A percentile compares a stretch with the other conserved stretches of the same genome.
phyloP scores from a whole-genome alignment of 2,329 filamentous ascomycete species.

The Sarocladiaceae sp. region DNA sequence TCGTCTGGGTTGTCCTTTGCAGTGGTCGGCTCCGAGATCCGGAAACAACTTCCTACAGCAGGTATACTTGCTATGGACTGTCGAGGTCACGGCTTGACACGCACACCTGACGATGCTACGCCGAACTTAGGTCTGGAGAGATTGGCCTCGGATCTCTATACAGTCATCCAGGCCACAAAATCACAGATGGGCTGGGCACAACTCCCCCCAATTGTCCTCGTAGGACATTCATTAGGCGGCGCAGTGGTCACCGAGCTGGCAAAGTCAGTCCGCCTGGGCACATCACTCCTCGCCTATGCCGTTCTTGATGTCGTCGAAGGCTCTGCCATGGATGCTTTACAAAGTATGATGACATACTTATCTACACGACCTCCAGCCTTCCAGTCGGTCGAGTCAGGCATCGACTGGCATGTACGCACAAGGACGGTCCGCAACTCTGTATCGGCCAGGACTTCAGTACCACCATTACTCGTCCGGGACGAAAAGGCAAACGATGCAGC shows the following conservation, averaged over 20 bases:
- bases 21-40: conserved; percentile 71
- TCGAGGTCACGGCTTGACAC: conserved; percentile 76
- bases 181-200: conserved; percentile 66
- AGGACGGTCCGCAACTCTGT: conserved; percentile 79
- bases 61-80: conserved; percentile 85
- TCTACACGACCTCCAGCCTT: conserved; percentile 77
- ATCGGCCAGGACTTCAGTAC: conserved; percentile 85
- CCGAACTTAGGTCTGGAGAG: conserved; percentile 69
- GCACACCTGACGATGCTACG: conserved; percentile 32
- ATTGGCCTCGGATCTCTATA: conserved; percentile 67
- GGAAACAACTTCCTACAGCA: conserved; percentile 70
- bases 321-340: conserved; percentile 88
- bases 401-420: conserved; percentile 91
- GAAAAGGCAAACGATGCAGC: conserved; percentile 28
- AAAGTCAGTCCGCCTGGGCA: conserved; percentile 59
- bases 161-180: conserved; percentile 65
- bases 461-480: conserved; percentile 62
- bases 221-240: conserved; percentile 91
- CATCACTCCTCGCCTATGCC: conserved; percentile 73
- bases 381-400: conserved; percentile 69
- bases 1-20: conserved; percentile 93
- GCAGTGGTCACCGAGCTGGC: conserved; percentile 86
- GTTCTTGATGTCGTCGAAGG: conserved; percentile 96
- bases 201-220: conserved; percentile 72
- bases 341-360: conserved; percentile 91